Conservation (phyloP, 2,329 filamentous ascomycete species). For the Cercospora nicotianae region DNA sequence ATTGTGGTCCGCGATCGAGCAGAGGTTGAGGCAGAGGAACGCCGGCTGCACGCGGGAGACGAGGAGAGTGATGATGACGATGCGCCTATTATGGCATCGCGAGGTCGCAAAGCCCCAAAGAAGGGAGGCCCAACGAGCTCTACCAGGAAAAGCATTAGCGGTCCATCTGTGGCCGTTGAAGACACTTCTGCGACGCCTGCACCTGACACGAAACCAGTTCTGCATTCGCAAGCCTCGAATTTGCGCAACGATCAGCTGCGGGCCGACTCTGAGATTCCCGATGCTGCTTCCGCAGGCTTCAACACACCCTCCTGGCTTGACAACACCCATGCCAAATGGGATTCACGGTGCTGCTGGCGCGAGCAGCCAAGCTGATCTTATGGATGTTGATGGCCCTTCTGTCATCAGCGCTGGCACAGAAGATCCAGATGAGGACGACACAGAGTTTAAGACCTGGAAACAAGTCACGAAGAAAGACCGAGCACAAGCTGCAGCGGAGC, state of each 20-base stretch:
- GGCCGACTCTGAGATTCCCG: conserved; percentile 74
- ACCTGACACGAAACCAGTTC: conserved; percentile 64
- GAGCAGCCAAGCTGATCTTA: conserved; percentile 75
- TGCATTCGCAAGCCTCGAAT: conserved; percentile 51
- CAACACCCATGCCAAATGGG: conserved; percentile 72
- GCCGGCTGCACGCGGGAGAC: conserved; percentile 79
- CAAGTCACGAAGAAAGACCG: conserved; percentile 97
- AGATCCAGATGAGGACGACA: conserved; percentile 80
- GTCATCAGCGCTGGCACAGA: conserved; percentile 68
- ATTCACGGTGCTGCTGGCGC: conserved; percentile 56
- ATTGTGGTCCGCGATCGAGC: conserved; percentile 86
- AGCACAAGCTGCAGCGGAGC: conserved; percentile 79
- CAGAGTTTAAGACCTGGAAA: conserved; percentile 96
- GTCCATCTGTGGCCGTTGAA: conserved; percentile 64
- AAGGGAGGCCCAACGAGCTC: conserved; percentile 64
- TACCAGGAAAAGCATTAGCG: conserved; percentile 30
- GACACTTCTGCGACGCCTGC: conserved; percentile 62
- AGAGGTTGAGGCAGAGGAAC: conserved; percentile 74
- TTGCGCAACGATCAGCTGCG: conserved; percentile 55
- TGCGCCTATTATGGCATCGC: conserved; percentile 89
- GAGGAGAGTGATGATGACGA: conserved; percentile 81
- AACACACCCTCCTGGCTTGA: conserved; percentile 76
- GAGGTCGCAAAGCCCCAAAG: conserved; percentile 82
- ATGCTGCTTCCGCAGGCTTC: conserved; percentile 76
- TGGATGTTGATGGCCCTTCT: conserved; percentile 82